Evolutionary conservation across 2,329 filamentous ascomycete genomes (phyloP), one percentile per base, ranked within the genome.

Genomic region (Coniochaeta pulveracea): DNA sequence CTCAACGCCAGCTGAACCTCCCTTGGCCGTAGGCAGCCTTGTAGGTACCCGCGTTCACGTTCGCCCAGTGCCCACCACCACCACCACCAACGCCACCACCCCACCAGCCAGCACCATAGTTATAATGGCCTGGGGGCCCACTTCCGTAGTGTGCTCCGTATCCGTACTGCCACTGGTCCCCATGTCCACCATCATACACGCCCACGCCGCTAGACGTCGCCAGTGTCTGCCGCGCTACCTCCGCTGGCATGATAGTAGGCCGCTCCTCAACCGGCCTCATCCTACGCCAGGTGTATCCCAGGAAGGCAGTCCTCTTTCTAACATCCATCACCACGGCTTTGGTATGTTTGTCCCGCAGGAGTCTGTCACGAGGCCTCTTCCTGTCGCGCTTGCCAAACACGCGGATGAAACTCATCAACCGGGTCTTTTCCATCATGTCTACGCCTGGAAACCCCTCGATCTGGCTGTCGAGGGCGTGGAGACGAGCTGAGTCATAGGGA

Each of bases 221-320:
- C 26, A 18, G 7, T 18, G 16, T 18, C 15, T 11, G 16, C 16
- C 16, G 4, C 28, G 19, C 10, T 18, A 16, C 4, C 14, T 10
- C 28, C 28, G 3, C 27, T 18, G n/a, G 14, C 28, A 22, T 31
- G 22, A 17, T 12, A 17, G 9, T 10, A 14, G 18, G 18, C n/a
- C 8, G 21, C 17, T 11, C 28, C 10, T 5, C 8, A 10, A 22
- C 19, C 9, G 34, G 34, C 33, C 40, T 41, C 36, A 64, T 64
- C 29, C 76, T 63, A 10, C 76, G 72, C 65, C 91, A 96, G 2
- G 82, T 85, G 52, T 98, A 98, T 1, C 89, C 89, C 40, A 93
- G 57, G 55, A 96, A 96, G 0, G 85, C 86, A 17, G 73, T 81
- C 51, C 70, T 72, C 57, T 89, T 93, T 38, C 91, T 72, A 42